Evolutionary conservation across 73 alveolate genomes (phyloP).

Genomic region (Paramecium sonneborni): DNA sequence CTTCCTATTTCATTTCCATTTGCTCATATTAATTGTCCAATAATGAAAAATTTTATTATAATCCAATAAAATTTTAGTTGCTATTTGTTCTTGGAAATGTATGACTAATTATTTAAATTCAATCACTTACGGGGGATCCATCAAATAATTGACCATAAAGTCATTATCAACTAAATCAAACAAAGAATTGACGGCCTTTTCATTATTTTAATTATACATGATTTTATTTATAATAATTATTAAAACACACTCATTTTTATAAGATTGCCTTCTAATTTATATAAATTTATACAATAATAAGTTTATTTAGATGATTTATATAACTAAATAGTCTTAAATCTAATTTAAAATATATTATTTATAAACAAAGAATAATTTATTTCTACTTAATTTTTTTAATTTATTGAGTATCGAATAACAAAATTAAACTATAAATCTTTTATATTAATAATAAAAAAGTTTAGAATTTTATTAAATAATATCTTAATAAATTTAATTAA

Average conservation of each 20-base stretch:
- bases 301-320: no score
- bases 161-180: constrained; percentile 48
- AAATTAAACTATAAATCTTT: no score
- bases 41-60: not conserved
- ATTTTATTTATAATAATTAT: not conserved
- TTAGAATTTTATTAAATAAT: not conserved
- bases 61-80: not conserved
- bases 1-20: constrained; percentile 10
- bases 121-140: constrained; percentile 24
- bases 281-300: not conserved
- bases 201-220: constrained; percentile 19
- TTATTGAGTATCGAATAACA: no score
- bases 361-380: no score
- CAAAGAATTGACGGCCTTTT: not conserved
- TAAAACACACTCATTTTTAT: not conserved
- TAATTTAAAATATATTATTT: no score
- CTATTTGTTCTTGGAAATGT: constrained; percentile 48
- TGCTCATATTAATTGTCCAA: not conserved
- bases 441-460: not conserved
- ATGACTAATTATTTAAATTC: not conserved
- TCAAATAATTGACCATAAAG: constrained; percentile 6
- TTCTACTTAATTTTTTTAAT: no score
- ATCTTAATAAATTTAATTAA: not conserved
- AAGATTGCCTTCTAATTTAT: not conserved
- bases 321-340: no score